Evolutionary conservation across 176 grass and related monocot genomes (phyloP).

Genomic region (Ensete ventricosum): DNA sequence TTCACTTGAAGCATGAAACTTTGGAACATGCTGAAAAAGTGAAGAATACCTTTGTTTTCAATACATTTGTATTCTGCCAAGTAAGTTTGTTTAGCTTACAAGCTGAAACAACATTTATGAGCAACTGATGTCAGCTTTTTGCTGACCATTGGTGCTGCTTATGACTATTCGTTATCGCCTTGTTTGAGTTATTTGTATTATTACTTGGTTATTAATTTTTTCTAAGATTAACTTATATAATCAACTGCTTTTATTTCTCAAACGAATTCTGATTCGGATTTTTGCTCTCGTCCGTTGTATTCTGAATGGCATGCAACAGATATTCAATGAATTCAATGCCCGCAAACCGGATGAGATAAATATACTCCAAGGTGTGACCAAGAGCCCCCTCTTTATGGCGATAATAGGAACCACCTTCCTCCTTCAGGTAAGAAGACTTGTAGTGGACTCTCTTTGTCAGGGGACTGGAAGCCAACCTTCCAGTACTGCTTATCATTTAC

Average conservation of each 20-base stretch:
- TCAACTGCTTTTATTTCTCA: background rate
- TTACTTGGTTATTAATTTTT: background rate
- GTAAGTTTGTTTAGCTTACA: slow-evolving; percentile 25
- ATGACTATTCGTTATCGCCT: background rate
- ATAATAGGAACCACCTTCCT: slow-evolving; percentile 55
- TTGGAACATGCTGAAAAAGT: slow-evolving; percentile 48
- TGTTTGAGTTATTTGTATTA: too few species aligned
- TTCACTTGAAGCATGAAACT: slow-evolving; percentile 52
- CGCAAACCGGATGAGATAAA: slow-evolving; percentile 81
- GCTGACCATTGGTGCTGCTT: background rate
- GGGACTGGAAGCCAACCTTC: background rate
- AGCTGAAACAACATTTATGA: slow-evolving; percentile 10
- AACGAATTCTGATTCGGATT: background rate
- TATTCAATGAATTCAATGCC: slow-evolving; percentile 94
- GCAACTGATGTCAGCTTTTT: background rate
- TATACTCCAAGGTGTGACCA: slow-evolving; percentile 63
- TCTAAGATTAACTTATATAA: background rate
- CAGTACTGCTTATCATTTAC: background rate
- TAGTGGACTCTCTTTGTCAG: background rate
- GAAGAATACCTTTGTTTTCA: slow-evolving; percentile 95
- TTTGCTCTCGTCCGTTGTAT: background rate
- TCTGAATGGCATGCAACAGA: slow-evolving; percentile 34
- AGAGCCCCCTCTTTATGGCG: slow-evolving; percentile 60
- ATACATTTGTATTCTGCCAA: slow-evolving; percentile 92
- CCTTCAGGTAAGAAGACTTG: slow-evolving; percentile 52